A percentile compares a stretch with the other conserved stretches of the same genome.
Evolutionary conservation across 2,329 filamentous ascomycete species (phyloP).

Genomic region (Pseudogymnoascus sp.): DNA sequence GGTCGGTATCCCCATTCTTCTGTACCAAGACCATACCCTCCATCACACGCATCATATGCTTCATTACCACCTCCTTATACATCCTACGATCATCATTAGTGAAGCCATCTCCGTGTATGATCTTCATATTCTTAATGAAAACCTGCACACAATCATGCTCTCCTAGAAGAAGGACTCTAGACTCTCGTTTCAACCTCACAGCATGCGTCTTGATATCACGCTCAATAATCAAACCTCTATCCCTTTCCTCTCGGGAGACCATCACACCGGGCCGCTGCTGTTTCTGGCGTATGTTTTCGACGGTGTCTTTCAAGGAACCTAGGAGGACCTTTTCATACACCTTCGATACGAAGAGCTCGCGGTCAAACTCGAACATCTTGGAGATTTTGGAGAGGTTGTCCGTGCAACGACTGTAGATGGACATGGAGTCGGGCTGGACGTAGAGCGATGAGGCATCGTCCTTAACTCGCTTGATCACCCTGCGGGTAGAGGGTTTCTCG

Average conservation of each 20-base stretch:
- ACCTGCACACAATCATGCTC: background rate
- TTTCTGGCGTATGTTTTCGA: background rate
- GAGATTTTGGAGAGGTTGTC: constrained; percentile 9
- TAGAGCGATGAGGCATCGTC: constrained; percentile 11
- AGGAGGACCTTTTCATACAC: constrained; percentile 1
- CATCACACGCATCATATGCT: background rate
- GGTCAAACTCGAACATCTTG: constrained; percentile 12
- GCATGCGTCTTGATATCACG: background rate
- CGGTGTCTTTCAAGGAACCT: background rate
- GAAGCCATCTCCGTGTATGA: background rate
- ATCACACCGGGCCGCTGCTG: background rate
- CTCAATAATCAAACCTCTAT: background rate
- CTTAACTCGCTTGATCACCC: background rate
- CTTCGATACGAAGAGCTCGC: constrained; percentile 10
- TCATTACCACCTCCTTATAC: background rate
- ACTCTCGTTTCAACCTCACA: background rate
- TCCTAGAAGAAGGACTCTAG: background rate
- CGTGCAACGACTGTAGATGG: constrained; percentile 5
- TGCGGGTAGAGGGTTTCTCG: background rate
- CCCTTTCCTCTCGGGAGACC: background rate
- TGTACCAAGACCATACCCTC: background rate
- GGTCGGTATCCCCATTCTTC: background rate
- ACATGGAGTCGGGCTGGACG: background rate
- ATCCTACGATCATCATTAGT: background rate
- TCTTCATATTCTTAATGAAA: background rate